Conservation (phyloP, 495 filamentous ascomycete genomes). For the Ascodesmis nigricans region DNA sequence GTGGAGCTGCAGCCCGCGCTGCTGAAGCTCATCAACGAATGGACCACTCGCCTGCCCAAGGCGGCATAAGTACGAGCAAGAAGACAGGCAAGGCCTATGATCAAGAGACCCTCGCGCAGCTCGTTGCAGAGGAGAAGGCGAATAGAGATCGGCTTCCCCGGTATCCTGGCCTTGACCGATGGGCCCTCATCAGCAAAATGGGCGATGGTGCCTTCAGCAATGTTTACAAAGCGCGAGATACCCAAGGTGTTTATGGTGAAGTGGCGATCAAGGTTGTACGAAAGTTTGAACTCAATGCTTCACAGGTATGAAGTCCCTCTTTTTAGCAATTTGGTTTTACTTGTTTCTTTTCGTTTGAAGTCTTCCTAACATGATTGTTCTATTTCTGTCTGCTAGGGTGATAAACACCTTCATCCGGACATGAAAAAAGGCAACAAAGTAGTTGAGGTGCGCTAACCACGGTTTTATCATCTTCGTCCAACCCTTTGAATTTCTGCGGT, state of each 20-base stretch:
- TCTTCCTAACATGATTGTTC: conserved; percentile 13
- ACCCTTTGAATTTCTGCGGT: conserved; percentile 3
- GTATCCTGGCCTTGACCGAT: conserved; percentile 83
- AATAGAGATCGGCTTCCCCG: conserved; percentile 64
- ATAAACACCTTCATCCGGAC: conserved; percentile 74
- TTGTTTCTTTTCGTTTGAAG: conserved; percentile 16
- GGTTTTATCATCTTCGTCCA: conserved; percentile 21
- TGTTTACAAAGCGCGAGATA: conserved; percentile 72
- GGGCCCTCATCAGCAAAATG: conserved; percentile 88
- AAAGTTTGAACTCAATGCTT: conserved; percentile 95
- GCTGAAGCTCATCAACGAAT: conserved; percentile 29
- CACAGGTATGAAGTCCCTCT: conserved; percentile 52
- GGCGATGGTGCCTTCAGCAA: conserved; percentile 98
- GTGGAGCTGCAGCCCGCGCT: conserved; percentile 33
- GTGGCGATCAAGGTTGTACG: conserved; percentile 97
- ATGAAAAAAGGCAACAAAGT: conserved; percentile 85
- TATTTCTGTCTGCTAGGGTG: conserved; percentile 38
- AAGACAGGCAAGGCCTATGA: conserved; percentile 37
- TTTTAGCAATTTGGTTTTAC: conserved; percentile 22
- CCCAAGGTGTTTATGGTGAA: conserved; percentile 40
- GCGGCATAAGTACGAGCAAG: conserved; percentile 9
- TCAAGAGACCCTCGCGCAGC: conserved; percentile 47
- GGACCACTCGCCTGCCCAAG: conserved; percentile 10
- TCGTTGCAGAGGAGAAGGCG: conserved; percentile 78
- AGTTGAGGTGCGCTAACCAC: conserved; percentile 65